Conservation (phyloP, 164 flowering plant species). For the Houttuynia cordata region DNA sequence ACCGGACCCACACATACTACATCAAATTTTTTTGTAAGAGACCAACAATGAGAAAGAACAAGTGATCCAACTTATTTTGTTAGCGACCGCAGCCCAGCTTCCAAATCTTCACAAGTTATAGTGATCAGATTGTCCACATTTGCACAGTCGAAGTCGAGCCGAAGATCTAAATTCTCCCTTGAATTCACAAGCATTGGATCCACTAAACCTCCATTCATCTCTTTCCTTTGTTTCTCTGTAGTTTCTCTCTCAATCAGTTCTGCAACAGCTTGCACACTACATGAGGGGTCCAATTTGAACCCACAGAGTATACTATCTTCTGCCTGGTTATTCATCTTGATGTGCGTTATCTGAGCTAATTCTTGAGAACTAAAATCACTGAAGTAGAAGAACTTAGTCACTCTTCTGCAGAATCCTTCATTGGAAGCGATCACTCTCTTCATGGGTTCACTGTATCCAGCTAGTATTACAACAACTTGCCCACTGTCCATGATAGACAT, state of each 20-base stretch:
- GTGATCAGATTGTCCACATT: slow-evolving; percentile 58
- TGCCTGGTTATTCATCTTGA: slow-evolving; percentile 63
- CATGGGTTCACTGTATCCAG: slow-evolving; percentile 94
- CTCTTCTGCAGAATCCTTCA: slow-evolving; percentile 93
- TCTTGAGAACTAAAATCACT: slow-evolving; percentile 64
- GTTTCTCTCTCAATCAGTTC: slow-evolving; percentile 50
- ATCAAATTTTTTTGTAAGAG: too few relatives aligned
- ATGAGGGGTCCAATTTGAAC: slow-evolving; percentile 63
- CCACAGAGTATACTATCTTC: slow-evolving; percentile 61
- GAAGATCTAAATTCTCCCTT: slow-evolving; percentile 72
- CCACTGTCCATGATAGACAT: slow-evolving; percentile 99
- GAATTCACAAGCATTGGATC: slow-evolving; percentile 88
- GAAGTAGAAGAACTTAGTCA: slow-evolving; percentile 85
- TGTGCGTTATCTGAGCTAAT: slow-evolving; percentile 60
- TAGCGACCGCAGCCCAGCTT: slow-evolving; percentile 51
- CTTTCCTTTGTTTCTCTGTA: slow-evolving; percentile 62
- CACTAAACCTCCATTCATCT: slow-evolving; percentile 89
- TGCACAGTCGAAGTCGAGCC: slow-evolving; percentile 68
- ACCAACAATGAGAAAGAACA: too few relatives aligned
- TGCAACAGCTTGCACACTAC: slow-evolving; percentile 53
- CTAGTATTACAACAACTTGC: slow-evolving; percentile 87
- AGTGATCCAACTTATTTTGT: background rate
- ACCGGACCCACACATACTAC: too few relatives aligned
- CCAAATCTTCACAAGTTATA: slow-evolving; percentile 67
- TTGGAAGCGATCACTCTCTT: slow-evolving; percentile 75